Conservation (phyloP, 2,329 filamentous ascomycete genomes). For the Dothistroma septosporum region DNA sequence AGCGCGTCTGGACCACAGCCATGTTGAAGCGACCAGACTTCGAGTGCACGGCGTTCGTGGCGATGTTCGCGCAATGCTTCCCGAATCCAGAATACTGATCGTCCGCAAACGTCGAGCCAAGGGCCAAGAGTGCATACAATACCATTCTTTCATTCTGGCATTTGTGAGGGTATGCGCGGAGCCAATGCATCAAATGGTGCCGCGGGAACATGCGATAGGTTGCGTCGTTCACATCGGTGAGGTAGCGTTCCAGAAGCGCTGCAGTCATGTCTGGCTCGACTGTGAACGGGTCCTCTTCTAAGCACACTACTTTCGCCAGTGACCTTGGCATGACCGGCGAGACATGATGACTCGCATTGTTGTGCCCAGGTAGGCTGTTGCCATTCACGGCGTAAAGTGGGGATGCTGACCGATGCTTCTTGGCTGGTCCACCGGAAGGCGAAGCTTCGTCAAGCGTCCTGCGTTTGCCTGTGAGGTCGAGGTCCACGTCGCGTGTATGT, state of each 20-base stretch:
- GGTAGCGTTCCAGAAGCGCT: slow-evolving; percentile 54
- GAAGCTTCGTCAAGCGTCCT: slow-evolving; percentile 26
- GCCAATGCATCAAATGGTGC: slow-evolving; percentile 53
- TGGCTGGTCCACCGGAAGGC: slow-evolving; percentile 20
- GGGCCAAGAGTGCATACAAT: slow-evolving; percentile 56
- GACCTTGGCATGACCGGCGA: slow-evolving; percentile 20
- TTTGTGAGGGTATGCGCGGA: slow-evolving; percentile 43
- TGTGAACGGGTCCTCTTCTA: slow-evolving; percentile 53
- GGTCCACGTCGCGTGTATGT: slow-evolving; percentile 16
- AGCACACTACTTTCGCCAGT: slow-evolving; percentile 35
- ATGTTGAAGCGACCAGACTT: slow-evolving; percentile 53
- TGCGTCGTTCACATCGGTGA: slow-evolving; percentile 53
- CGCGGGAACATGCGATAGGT: slow-evolving; percentile 56
- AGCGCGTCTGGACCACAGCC: slow-evolving; percentile 62
- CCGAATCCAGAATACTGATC: slow-evolving; percentile 40
- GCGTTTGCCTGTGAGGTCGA: slow-evolving; percentile 27
- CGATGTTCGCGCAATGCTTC: slow-evolving; percentile 51
- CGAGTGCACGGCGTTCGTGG: slow-evolving; percentile 54
- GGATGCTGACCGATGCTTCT: slow-evolving; percentile 33
- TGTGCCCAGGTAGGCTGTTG: not conserved
- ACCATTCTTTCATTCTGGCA: slow-evolving; percentile 52
- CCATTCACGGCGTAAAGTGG: slow-evolving; percentile 19
- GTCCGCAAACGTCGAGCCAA: slow-evolving; percentile 56
- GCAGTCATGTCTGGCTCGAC: slow-evolving; percentile 48
- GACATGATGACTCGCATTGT: slow-evolving; percentile 21